Conservation (phyloP, 2,329 filamentous ascomycete species). For the Talaromyces rugulosus region DNA sequence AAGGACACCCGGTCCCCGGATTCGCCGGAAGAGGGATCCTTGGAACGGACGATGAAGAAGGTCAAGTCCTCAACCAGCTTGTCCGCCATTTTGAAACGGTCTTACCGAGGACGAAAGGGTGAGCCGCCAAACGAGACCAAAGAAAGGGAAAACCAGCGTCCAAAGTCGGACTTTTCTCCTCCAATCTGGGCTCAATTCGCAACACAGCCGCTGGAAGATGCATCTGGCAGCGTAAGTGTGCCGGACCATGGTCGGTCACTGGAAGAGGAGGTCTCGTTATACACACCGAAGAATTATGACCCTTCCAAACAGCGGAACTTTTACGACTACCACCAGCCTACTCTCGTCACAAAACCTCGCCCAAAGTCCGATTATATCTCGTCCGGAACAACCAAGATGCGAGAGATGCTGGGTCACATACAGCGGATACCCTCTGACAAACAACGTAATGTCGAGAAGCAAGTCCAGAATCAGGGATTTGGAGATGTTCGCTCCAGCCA, state of each 20-base stretch:
- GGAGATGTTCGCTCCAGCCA: slow-evolving; percentile 29
- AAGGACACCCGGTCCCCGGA: slow-evolving; percentile 30
- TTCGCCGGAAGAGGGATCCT: slow-evolving; percentile 21
- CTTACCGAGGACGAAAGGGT: slow-evolving; percentile 63
- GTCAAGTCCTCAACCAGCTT: slow-evolving; percentile 80
- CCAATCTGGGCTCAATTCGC: slow-evolving; percentile 80
- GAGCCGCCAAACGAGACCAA: slow-evolving; percentile 51
- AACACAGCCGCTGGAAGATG: slow-evolving; percentile 32
- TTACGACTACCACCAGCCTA: slow-evolving; percentile 48
- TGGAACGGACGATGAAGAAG: slow-evolving; percentile 57
- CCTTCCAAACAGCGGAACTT: slow-evolving; percentile 61
- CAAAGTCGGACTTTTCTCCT: slow-evolving; percentile 52
- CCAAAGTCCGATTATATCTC: slow-evolving; percentile 50
- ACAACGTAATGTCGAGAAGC: slow-evolving; percentile 10
- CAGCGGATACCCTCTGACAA: slow-evolving; percentile 25
- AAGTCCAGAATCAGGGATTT: slow-evolving; percentile 25
- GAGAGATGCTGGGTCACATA: slow-evolving; percentile 26
- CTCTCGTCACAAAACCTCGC: slow-evolving; percentile 41
- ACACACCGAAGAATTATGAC: slow-evolving; percentile 57
- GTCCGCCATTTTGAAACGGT: slow-evolving; percentile 69
- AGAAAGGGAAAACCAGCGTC: slow-evolving; percentile 80
- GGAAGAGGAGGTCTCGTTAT: slow-evolving; percentile 54
- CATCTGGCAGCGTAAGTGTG: slow-evolving; percentile 36
- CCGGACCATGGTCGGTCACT: slow-evolving; percentile 43
- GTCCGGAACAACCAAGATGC: slow-evolving; percentile 37